A percentile compares a stretch with the other conserved stretches of the same genome.
These are phyloP conservation scores for Osmanthus fragrans DNA, from an alignment of 257 asterid genomes.

Conservation along the genomic window DNA sequence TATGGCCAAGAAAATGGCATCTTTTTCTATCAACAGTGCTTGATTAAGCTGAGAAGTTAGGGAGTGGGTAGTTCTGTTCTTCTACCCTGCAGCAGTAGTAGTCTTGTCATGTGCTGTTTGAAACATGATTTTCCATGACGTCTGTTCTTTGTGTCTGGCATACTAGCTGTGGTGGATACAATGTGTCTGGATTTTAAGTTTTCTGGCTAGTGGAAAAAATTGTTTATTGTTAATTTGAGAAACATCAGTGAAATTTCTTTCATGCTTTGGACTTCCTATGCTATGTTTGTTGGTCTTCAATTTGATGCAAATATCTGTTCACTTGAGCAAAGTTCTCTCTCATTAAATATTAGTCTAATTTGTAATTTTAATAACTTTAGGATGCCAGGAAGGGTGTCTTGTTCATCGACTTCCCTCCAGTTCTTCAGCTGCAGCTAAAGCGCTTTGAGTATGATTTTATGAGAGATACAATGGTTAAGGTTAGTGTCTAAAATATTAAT, in stretches of 20 bases:
- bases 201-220: background rate
- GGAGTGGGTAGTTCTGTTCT: background rate
- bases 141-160: background rate
- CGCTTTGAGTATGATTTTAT: conserved; percentile 95
- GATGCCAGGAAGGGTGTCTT: conserved; percentile 98
- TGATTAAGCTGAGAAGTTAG: conserved; percentile 9
- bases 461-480: conserved; percentile 99
- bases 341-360: conserved; percentile 21
- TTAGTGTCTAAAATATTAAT: conserved; percentile 33
- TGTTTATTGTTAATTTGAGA: conserved; percentile 17
- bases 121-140: background rate
- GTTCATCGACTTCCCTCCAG: conserved; percentile 96
- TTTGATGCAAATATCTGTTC: conserved; percentile 19
- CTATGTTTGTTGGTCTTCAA: conserved; percentile 22
- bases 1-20: background rate
- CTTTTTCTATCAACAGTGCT: conserved; percentile 4
- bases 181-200: background rate
- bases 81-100: background rate
- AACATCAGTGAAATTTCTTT: conserved; percentile 1
- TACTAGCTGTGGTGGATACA: background rate
- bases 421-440: conserved; percentile 97
- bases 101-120: background rate
- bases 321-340: conserved; percentile 6
- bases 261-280: conserved; percentile 9
- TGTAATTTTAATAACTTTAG: conserved; percentile 45